phyloP scores from a whole-genome alignment of 2,329 filamentous ascomycete species.

The Aspergillus sp. region DNA sequence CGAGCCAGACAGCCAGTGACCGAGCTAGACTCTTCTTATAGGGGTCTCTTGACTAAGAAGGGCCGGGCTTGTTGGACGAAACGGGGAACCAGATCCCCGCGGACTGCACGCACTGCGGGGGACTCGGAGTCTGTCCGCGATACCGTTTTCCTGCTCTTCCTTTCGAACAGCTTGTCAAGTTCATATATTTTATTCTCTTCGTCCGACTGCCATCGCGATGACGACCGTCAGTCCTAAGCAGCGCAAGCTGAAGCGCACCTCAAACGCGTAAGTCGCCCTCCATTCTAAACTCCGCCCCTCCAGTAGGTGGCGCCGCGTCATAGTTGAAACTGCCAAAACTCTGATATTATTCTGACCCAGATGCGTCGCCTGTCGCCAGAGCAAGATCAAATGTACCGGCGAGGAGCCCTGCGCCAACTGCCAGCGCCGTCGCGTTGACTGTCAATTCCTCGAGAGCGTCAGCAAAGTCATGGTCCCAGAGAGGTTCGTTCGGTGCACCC shows the following conservation, averaged over 20 bases:
- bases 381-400: conserved; percentile 47
- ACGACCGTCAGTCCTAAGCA: conserved; percentile 18
- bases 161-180: background rate
- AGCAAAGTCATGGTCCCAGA: conserved; percentile 34
- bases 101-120: background rate
- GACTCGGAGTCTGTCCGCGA: conserved; percentile 17
- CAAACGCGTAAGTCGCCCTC: conserved; percentile 15
- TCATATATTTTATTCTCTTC: background rate
- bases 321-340: too few relatives aligned
- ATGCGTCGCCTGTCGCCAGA: conserved; percentile 36
- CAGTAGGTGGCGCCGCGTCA: too few relatives aligned
- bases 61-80: background rate
- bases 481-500: conserved; percentile 21
- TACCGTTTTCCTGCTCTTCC: background rate
- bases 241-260: conserved; percentile 27
- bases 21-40: too few relatives aligned
- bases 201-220: background rate
- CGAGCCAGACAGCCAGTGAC: too few relatives aligned
- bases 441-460: conserved; percentile 30
- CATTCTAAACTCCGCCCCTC: too few relatives aligned
- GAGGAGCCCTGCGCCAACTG: conserved; percentile 36
- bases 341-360: conserved; percentile 10
- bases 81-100: background rate
- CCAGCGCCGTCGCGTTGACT: conserved; percentile 18
- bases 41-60: too few relatives aligned